Evolutionary conservation across 2,329 filamentous ascomycete genomes (phyloP).

Genomic region (Penicillium sp.): DNA sequence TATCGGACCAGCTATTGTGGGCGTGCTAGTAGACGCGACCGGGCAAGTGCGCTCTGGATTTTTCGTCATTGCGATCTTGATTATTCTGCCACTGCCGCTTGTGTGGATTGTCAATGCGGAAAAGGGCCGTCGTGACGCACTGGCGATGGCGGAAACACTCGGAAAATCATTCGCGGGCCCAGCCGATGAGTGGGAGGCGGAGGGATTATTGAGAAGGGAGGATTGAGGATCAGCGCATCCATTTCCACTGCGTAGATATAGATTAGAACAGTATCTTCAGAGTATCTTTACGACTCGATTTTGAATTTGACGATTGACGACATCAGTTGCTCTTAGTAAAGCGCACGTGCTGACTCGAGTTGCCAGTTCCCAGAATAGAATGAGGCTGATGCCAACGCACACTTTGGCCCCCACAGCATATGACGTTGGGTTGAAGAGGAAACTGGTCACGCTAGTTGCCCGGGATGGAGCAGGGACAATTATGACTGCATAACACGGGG

Average conservation of each 20-base stretch:
- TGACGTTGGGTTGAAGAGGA: constrained; percentile 1
- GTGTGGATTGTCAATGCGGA: constrained; percentile 69
- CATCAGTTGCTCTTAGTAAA: too few species aligned
- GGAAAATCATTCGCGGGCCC: constrained; percentile 20
- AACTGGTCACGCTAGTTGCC: background rate
- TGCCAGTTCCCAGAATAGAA: background rate
- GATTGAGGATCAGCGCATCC: background rate
- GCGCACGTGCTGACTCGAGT: too few species aligned
- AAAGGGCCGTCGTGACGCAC: constrained; percentile 37
- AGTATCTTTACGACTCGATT: background rate
- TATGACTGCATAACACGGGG: background rate
- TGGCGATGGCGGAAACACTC: constrained; percentile 36
- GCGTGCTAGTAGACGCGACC: constrained; percentile 78
- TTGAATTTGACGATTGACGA: background rate
- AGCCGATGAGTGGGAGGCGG: constrained; percentile 30
- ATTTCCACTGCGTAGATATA: too few species aligned
- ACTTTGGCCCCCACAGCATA: background rate
- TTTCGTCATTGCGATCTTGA: constrained; percentile 82
- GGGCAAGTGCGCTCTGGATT: constrained; percentile 81
- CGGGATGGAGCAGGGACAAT: background rate
- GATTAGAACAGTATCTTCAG: background rate
- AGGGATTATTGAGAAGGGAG: constrained; percentile 30
- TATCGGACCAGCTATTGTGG: constrained; percentile 88
- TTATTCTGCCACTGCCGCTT: constrained; percentile 78
- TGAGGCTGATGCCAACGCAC: background rate